Base-by-base conservation (phyloP, 2,329 filamentous ascomycete species). In the Fusarium chaquense region DNA sequence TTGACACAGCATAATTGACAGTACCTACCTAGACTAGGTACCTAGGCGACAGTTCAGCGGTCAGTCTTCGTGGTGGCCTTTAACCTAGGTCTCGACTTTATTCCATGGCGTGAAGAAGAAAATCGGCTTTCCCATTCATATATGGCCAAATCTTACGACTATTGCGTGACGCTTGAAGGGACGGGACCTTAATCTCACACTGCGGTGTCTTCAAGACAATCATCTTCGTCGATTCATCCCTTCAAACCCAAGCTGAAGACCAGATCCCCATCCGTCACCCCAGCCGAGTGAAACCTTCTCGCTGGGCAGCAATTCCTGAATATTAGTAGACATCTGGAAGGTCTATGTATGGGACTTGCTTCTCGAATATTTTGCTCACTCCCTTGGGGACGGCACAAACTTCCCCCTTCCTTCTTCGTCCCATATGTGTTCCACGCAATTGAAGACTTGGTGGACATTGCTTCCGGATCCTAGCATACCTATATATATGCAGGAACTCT, bases 361-460 rank as follows among this genome's bases (percentile, higher is more conserved):
- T 22, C 26, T 6, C 22, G 0, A 11, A 26, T n/a, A 22, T 9
- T 33, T 15, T n/a, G 16, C 41, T 44, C 36, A 22, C 24, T 24
- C 36, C 1, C 2, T 38, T 18, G 16, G n/a, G 13, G 5, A 16
- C 8, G 5, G 13, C 18, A 20, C 16, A 3, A 0, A 3, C 35
- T 30, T 11, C 11, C 3, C 38, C 2, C n/a, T 30, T 40, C 22
- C 13, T 9, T 46, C 15, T 16, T 24, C 22, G 40, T 26, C 22
- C 24, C 3, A 7, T 5, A 15, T 24, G 8, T 15, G 13, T 24
- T 4, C 22, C 4, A 4, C 20, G 20, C 35, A 36, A n/a, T 36
- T 36, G 35, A n/a, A 18, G 16, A 2, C 10, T 8, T 16, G 35
- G 10, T 36, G 8, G 35, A 4, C 8, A 18, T 36, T 36, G 5